phyloP scores from a whole-genome alignment of 306 rosid species.

The Corylus americana region DNA sequence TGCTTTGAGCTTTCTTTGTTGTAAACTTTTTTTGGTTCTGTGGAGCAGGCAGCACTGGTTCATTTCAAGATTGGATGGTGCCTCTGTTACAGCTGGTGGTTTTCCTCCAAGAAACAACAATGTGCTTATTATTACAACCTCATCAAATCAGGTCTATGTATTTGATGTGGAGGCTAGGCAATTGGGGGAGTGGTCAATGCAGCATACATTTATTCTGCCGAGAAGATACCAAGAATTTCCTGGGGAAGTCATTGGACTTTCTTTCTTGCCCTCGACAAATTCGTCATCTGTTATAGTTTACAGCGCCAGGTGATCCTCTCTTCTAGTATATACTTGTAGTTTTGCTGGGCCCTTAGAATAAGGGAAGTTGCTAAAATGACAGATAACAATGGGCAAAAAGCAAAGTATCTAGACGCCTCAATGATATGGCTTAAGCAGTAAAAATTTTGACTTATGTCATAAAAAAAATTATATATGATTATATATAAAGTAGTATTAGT shows the following conservation, averaged over 20 bases:
- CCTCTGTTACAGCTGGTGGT: slow-evolving; percentile 92
- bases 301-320: slow-evolving; percentile 75
- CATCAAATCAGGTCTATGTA: slow-evolving; percentile 90
- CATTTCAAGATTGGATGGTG: slow-evolving; percentile 86
- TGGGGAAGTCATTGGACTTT: slow-evolving; percentile 94
- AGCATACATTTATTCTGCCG: slow-evolving; percentile 69
- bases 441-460: background rate
- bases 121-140: slow-evolving; percentile 77
- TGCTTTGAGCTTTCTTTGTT: background rate
- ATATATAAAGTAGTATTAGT: background rate
- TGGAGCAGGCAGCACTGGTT: slow-evolving; percentile 94
- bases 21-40: background rate
- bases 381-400: slow-evolving; percentile 3
- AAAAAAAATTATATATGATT: background rate
- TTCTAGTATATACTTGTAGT: background rate
- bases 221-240: slow-evolving; percentile 90
- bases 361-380: slow-evolving; percentile 2
- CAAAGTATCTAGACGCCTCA: background rate
- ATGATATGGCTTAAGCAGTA: background rate
- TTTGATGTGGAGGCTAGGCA: slow-evolving; percentile 85
- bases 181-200: slow-evolving; percentile 88
- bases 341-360: slow-evolving; percentile 1
- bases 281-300: slow-evolving; percentile 75
- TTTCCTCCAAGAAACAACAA: slow-evolving; percentile 75
- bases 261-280: slow-evolving; percentile 70